Conservation (phyloP, 1,284 basidiomycete genomes). For the Farysia itapuensis region DNA sequence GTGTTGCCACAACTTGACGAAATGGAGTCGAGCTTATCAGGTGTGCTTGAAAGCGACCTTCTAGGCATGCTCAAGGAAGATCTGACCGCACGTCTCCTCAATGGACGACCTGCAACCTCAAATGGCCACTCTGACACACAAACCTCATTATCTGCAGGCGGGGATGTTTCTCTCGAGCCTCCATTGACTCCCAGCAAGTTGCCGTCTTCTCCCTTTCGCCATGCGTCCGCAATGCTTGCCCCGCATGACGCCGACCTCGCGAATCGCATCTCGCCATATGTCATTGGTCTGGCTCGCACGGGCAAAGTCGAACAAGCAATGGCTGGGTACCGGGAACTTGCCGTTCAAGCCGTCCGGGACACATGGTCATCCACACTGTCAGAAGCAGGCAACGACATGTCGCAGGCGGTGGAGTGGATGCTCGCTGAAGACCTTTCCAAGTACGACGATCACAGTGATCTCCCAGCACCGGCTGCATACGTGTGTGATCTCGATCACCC, state of each 20-base stretch:
- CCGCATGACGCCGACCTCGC: constrained; percentile 59
- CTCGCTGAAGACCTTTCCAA: constrained; percentile 16
- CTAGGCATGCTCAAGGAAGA: constrained; percentile 72
- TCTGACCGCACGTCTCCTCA: constrained; percentile 62
- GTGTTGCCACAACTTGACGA: constrained; percentile 46
- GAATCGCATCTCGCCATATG: constrained; percentile 70
- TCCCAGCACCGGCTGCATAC: constrained; percentile 14
- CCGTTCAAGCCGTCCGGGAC: constrained; percentile 69
- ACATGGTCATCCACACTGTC: constrained; percentile 53
- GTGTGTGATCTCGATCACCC: constrained; percentile 71
- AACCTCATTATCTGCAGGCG: neutral
- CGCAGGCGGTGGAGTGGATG: constrained; percentile 53
- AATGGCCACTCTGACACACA: neutral
- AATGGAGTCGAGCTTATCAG: constrained; percentile 33
- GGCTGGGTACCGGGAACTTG: constrained; percentile 75
- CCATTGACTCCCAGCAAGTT: constrained; percentile 6
- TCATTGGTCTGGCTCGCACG: constrained; percentile 76
- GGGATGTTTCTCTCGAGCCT: constrained; percentile 1
- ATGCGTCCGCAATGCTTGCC: constrained; percentile 8
- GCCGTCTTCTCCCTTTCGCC: constrained; percentile 13
- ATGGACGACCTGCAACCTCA: neutral
- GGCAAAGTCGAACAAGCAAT: constrained; percentile 73
- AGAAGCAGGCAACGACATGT: constrained; percentile 6
- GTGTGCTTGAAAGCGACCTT: constrained; percentile 65
- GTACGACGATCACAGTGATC: constrained; percentile 14